These are phyloP conservation scores for Cladosporium sp. DNA, from an alignment of 2,329 filamentous ascomycete species.

Conservation along the genomic window DNA sequence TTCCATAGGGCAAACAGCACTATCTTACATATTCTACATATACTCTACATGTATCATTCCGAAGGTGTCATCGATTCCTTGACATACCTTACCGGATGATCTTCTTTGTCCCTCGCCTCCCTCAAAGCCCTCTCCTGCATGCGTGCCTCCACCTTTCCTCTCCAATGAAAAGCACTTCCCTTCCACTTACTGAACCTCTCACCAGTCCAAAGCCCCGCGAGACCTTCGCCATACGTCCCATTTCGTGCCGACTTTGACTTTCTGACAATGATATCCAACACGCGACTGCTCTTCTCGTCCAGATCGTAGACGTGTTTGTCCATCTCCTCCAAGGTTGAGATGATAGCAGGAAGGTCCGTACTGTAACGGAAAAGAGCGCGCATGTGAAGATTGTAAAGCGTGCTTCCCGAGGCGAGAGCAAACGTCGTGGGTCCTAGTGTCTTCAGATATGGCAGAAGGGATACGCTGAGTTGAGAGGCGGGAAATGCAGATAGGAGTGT, in stretches of 20 bases:
- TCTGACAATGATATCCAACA: background rate
- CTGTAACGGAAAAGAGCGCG: background rate
- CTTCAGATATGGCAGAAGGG: conserved; percentile 11
- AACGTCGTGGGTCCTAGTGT: conserved; percentile 10
- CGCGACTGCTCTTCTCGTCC: background rate
- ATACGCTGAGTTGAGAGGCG: background rate
- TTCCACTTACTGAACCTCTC: background rate
- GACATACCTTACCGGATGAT: background rate
- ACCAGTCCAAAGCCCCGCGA: background rate
- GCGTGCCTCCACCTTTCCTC: background rate
- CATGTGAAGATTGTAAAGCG: conserved; percentile 12
- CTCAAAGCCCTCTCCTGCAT: conserved; percentile 9
- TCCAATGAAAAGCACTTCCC: background rate
- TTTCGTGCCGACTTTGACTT: background rate
- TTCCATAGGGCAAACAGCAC: no score
- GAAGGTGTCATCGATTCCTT: no score
- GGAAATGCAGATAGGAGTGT: background rate
- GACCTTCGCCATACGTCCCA: background rate
- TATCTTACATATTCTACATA: no score
- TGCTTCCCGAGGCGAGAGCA: background rate
- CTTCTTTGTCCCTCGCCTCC: conserved; percentile 1
- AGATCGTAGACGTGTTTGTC: conserved; percentile 12
- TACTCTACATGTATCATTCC: no score
- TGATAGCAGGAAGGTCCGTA: background rate
- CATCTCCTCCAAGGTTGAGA: conserved; percentile 11